Conservation (phyloP, 768 basidiomycete genomes). For the Suillus plorans region DNA sequence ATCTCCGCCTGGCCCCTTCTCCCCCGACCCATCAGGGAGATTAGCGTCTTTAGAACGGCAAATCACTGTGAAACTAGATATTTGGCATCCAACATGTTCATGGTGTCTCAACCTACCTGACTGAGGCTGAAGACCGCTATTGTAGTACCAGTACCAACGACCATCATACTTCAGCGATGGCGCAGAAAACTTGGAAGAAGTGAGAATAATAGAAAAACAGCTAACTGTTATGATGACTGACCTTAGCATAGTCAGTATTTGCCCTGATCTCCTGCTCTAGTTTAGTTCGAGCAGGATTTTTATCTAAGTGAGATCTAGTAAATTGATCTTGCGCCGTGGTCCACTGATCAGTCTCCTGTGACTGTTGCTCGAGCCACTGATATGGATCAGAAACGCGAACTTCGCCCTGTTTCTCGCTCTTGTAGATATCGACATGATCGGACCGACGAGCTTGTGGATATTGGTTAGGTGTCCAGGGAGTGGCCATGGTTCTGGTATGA, state of each 20-base stretch:
- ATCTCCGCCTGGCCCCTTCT: conserved; percentile 51
- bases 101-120: conserved; percentile 31
- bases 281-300: conserved; percentile 56
- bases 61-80: conserved; percentile 41
- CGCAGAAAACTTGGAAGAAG: conserved; percentile 52
- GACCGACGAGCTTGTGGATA: conserved; percentile 69
- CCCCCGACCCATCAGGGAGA: conserved; percentile 54
- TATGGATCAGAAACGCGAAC: conserved; percentile 72
- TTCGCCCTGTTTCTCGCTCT: conserved; percentile 59
- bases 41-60: conserved; percentile 55
- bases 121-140: conserved; percentile 75
- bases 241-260: conserved; percentile 53
- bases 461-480: conserved; percentile 51
- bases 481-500: conserved; percentile 27
- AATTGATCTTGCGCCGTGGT: conserved; percentile 57
- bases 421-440: conserved; percentile 67
- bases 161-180: conserved; percentile 63
- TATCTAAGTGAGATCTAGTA: conserved; percentile 59
- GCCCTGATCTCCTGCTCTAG: conserved; percentile 59
- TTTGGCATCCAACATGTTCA: not conserved
- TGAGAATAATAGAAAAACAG: conserved; percentile 3
- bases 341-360: conserved; percentile 66
- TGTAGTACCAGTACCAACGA: conserved; percentile 81
- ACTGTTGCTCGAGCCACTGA: conserved; percentile 68
- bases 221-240: conserved; percentile 15